Evolutionary conservation across 2,329 filamentous ascomycete genomes (phyloP), one percentile per base, ranked within the genome.

Genomic region (Sporothrix pallida): DNA sequence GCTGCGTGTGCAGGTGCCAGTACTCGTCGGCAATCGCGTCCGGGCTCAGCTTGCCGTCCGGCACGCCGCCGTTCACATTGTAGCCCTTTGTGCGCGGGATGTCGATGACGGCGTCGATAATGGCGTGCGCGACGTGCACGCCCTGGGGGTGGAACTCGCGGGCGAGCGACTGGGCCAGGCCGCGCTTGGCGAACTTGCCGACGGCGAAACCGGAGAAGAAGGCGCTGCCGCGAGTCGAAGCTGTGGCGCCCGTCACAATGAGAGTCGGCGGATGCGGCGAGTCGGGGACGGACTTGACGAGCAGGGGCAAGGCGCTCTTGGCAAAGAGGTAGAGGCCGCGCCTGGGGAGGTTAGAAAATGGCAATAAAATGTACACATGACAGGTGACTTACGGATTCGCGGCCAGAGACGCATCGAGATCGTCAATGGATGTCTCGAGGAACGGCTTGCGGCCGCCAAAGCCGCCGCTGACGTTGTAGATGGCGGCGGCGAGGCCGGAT

Each of bases 241-340:
- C 94, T 0, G 94, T 97, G 0, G 94, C 94, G 46, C 94, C 94
- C 0, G 94, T 97, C 82, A 97, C 92, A 78, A 97, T 91, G 23
- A 97, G 84, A 0, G 92, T 91, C 0, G 94, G 94, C 4, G 94
- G 93, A 79, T 93, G 82, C 46, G 87, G 84, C 0, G 87, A 81
- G 60, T 84, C 82, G 0, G 81, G 81, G 0, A 89, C 87, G 0
- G 90, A 85, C 26, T 89, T 86, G 1, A 95, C 86, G 0, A 97
- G 87, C 0, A 91, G 85, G 0, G 94, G 94, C 0, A 97, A 83
- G 0, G 88, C 84, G 2, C 86, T 85, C 80, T 95, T 90, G 0
- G 93, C 89, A 81, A 97, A 97, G 78, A 91, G 83, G 81, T 93
- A 94, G 42, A 92, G 91, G 13, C 93, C 93, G 50, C 86, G 86